A percentile compares a stretch with the other conserved stretches of the same genome.
Conservation (phyloP, 78 protist species). For the Isochrysis galbana region DNA sequence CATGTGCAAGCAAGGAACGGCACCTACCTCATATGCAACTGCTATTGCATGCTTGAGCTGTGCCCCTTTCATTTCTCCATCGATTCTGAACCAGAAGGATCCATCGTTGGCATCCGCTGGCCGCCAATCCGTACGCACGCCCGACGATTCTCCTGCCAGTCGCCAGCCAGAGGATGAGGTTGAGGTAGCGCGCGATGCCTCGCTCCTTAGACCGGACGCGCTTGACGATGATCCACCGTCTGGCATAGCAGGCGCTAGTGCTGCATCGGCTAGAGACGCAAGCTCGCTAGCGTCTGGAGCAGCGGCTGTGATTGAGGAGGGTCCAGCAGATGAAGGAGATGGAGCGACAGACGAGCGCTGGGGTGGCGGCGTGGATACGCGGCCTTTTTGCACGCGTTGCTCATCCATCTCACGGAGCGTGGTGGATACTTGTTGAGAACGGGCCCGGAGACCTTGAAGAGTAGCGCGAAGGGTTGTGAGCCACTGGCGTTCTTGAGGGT, state of each 20-base stretch:
- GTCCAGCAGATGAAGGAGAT: too few species aligned
- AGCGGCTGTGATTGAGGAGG: too few species aligned
- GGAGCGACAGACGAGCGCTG: too few species aligned
- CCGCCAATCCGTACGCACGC: constrained; percentile 12
- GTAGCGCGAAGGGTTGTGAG: not conserved
- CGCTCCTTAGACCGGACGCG: too few species aligned
- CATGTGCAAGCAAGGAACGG: too few species aligned
- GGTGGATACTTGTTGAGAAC: not conserved
- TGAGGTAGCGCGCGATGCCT: too few species aligned
- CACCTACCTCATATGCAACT: not conserved
- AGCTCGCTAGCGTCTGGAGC: too few species aligned
- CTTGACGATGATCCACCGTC: too few species aligned
- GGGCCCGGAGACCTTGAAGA: not conserved
- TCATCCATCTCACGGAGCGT: not conserved
- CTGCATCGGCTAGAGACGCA: too few species aligned
- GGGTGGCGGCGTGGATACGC: too few species aligned
- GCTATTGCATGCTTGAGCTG: not conserved
- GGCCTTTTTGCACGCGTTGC: too few species aligned
- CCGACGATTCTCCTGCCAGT: not conserved
- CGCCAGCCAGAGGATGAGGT: not conserved
- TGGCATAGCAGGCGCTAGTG: too few species aligned
- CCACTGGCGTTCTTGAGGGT: not conserved
- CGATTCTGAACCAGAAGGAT: not conserved
- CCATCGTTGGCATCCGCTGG: not conserved
- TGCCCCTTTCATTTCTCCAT: not conserved